These are phyloP conservation scores for Arthroderma sp. DNA, from an alignment of 2,329 filamentous ascomycete genomes.

Conservation along the genomic window DNA sequence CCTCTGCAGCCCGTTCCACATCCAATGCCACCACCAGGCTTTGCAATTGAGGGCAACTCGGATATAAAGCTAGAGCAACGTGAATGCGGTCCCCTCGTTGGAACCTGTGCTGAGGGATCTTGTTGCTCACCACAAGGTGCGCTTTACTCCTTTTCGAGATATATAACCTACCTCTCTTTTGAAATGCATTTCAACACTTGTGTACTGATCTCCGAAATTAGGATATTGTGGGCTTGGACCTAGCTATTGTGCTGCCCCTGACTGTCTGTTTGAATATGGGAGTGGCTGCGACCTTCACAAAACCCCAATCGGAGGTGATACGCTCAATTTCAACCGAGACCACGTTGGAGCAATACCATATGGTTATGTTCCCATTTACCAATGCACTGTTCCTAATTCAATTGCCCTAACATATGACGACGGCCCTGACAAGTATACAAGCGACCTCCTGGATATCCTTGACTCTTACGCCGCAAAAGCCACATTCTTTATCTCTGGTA, in stretches of 20 bases:
- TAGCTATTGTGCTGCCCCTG: conserved; percentile 27
- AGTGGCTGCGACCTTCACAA: conserved; percentile 24
- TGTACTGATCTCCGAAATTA: conserved; percentile 7
- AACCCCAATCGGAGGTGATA: conserved; percentile 23
- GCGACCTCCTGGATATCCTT: conserved; percentile 49
- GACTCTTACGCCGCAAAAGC: conserved; percentile 48
- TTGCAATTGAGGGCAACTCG: conserved; percentile 1
- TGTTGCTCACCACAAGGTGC: conserved; percentile 29
- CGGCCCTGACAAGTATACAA: conserved; percentile 50
- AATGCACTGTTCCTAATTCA: conserved; percentile 39
- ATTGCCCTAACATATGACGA: conserved; percentile 57
- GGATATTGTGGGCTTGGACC: conserved; percentile 27
- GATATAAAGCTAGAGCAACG: conserved; percentile 1
- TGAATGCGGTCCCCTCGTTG: conserved; percentile 22
- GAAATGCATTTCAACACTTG: too few species aligned
- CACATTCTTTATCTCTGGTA: conserved; percentile 52
- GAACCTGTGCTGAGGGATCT: conserved; percentile 21
- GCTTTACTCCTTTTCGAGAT: conserved; percentile 3
- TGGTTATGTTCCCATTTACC: conserved; percentile 22
- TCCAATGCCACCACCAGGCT: conserved; percentile 6
- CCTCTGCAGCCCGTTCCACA: conserved; percentile 5
- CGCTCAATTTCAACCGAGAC: conserved; percentile 22
- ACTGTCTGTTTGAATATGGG: conserved; percentile 28
- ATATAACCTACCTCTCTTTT: not conserved
- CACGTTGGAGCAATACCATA: conserved; percentile 26